Base-by-base conservation (phyloP, 768 basidiomycete species). In the Leccinum ochraceum region DNA sequence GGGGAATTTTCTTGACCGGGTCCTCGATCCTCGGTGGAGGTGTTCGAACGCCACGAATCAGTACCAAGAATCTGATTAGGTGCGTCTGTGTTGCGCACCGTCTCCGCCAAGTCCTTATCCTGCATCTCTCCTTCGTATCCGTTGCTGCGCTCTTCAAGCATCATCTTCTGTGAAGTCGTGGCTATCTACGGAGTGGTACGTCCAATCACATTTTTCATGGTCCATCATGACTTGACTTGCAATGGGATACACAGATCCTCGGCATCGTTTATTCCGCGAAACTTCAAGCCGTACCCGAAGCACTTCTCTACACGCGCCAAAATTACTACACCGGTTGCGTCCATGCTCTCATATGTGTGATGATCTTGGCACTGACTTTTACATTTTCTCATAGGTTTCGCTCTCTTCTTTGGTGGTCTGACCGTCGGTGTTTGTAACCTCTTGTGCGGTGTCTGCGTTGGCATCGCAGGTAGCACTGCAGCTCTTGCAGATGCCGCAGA, bases 121-220 rank as follows among this genome's bases (percentile, higher is more conserved):
- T 28, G 17, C 22, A 2, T 17, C 39, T 1, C 39, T 39, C 11
- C 46, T 2, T 49, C 52, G 20, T 42, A 28, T 34, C 9, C 22
- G 13, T 4, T 22, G 4, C 49, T 17, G 24, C 16, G 30, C 60
- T 17, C 46, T 17, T 17, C 8, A 7, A 98, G 96, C 66, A 94
- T 98, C 79, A 98, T 99, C 70, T 98, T 98, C 82, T 98, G 96
- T 75, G 96, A 98, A 79, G 97, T 98, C 70, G 95, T 99, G 30
- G 97, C 96, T 60, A 98, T 99, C 71, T 98, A 98, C 78, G 97
- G 92, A 59, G 92, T 94, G 56, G 93, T 95, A 76, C 61, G 90
- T 81, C 17, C 11, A 10, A 51, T 30, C 13, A 11, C 13, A 30
- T 28, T 30, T 14, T 4, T 39, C 28, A 4, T 9, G 1, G 39